These are phyloP conservation scores for Arthrobotrys conoides DNA, from an alignment of 2,329 filamentous ascomycete genomes.

Conservation along the genomic window DNA sequence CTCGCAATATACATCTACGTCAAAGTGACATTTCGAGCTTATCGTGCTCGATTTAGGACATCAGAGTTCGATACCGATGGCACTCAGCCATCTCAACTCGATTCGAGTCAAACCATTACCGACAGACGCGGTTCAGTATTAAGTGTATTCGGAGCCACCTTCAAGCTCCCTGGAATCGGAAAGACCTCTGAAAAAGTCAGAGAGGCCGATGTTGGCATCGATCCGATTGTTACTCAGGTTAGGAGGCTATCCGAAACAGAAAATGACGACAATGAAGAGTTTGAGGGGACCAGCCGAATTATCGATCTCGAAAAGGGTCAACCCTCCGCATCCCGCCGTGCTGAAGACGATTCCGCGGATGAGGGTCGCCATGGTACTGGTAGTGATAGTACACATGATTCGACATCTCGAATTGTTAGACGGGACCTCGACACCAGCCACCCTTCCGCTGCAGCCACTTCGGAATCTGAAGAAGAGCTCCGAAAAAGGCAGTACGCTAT, in stretches of 20 bases:
- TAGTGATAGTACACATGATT: conserved; percentile 42
- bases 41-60: conserved; percentile 51
- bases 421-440: neutral
- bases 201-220: conserved; percentile 42
- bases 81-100: conserved; percentile 47
- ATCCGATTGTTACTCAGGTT: conserved; percentile 28
- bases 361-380: conserved; percentile 31
- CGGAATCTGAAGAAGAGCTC: conserved; percentile 42
- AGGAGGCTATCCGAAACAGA: conserved; percentile 35
- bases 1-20: conserved; percentile 80
- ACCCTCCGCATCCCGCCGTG: neutral
- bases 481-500: conserved; percentile 67
- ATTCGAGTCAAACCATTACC: conserved; percentile 16
- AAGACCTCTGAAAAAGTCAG: conserved; percentile 38
- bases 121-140: conserved; percentile 43
- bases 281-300: conserved; percentile 24
- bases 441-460: conserved; percentile 4
- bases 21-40: conserved; percentile 63
- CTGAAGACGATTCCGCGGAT: conserved; percentile 14
- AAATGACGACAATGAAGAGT: conserved; percentile 17
- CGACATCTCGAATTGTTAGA: conserved; percentile 33
- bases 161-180: conserved; percentile 43
- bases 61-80: conserved; percentile 58
- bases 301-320: conserved; percentile 48
- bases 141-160: conserved; percentile 54